Conservation (phyloP, 2,329 filamentous ascomycete genomes). For the Amesomyces nigricolor region DNA sequence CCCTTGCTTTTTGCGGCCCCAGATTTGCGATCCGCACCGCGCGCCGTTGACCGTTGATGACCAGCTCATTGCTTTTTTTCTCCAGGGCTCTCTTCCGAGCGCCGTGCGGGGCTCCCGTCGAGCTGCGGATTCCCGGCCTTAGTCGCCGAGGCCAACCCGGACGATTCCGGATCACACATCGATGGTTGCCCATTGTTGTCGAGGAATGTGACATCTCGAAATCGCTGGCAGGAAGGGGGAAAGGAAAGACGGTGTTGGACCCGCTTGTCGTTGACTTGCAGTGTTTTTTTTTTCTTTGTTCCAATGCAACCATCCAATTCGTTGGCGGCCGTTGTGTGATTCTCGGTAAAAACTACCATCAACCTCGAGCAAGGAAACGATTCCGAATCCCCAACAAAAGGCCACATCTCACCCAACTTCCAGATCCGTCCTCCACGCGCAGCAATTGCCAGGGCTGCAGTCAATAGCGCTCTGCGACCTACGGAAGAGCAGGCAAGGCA, state of each 20-base stretch:
- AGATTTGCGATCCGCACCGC: slow-evolving; percentile 10
- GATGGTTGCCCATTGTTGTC: too few species aligned
- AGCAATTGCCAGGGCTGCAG: not conserved
- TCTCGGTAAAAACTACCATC: not conserved
- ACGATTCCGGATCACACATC: too few species aligned
- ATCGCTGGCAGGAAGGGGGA: too few species aligned
- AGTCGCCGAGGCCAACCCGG: too few species aligned
- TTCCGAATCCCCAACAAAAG: not conserved
- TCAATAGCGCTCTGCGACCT: not conserved
- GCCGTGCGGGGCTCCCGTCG: too few species aligned
- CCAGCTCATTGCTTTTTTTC: slow-evolving; percentile 3
- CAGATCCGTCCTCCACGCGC: slow-evolving; percentile 6
- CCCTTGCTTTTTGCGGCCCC: slow-evolving; percentile 1
- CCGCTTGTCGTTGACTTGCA: too few species aligned
- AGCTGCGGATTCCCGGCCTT: too few species aligned
- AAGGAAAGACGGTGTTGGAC: too few species aligned
- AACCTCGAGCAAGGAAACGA: not conserved
- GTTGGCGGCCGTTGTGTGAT: too few species aligned
- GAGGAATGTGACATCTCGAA: too few species aligned
- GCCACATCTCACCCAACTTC: not conserved
- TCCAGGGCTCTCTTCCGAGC: not conserved
- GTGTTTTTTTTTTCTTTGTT: too few species aligned
- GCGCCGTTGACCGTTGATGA: slow-evolving; percentile 8
- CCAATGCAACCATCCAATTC: too few species aligned
- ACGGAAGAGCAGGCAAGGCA: not conserved